Base-by-base conservation (phyloP, 2,329 filamentous ascomycete species). In the Ophiostoma tasmaniense region DNA sequence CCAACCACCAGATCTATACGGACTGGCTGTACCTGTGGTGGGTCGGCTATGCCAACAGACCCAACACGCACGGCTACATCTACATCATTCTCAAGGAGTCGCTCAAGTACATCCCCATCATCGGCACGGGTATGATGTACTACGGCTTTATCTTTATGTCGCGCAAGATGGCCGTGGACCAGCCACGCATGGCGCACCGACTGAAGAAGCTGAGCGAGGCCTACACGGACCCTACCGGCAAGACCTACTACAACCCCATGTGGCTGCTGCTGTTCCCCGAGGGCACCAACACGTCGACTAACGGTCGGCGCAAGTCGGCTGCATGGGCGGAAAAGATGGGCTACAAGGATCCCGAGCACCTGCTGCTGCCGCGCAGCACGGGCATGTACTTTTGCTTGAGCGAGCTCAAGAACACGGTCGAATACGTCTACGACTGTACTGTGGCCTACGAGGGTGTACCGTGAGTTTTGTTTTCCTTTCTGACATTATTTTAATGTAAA, bases 21-120 rank as follows among this genome's bases (percentile, higher is more conserved):
- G 92, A 96, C 79, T 96, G 92, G 92, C 79, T 96, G 10, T 96
- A 96, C 76, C 85, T 96, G 8, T 96, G 92, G 92, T 96, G 92
- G 92, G 89, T 92, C 33, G 91, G 89, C n/a, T 96, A 96, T 75
- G 92, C 90, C 33, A 89, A 89, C 75, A 77, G 74, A 1, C 90
- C 90, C 69, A 84, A 85, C 67, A 92, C 92, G 86, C 90, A 95
- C 74, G 92, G 93, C 13, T 90, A 92, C 76, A 84, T 96, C 75
- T 96, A 92, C 80, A 96, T 96, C 76, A 94, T 96, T 74, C 81
- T 96, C 67, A 96, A 96, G 76, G 91, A 96, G 76, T 93, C 91
- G 1, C 81, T 96, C 71, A 93, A 91, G 77, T 89, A 87, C 73
- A 88, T 96, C 20, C 92, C 92, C 1, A 79, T 96, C 67, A 84